Evolutionary conservation across 1,284 basidiomycete genomes (phyloP), one percentile per base, ranked within the genome.

Genomic region (Ganoderma sp.): DNA sequence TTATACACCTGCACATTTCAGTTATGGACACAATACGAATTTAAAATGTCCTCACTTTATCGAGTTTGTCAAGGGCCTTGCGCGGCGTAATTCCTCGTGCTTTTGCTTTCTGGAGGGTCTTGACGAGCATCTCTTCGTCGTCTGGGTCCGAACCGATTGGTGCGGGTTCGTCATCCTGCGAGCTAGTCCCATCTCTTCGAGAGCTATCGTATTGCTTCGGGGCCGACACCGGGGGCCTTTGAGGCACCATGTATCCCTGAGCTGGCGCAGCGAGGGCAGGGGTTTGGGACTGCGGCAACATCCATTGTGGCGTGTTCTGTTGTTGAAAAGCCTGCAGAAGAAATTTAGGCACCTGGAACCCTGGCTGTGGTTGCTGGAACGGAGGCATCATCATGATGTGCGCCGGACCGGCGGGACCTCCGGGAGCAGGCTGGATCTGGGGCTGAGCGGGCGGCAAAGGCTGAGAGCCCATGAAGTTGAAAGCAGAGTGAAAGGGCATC

Each of bases 61-160:
- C 52, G 15, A 58, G 56, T 37, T 58, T 58, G 34, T 58, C 34
- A 2, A 58, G 34, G 19, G 56, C 56, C 56, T 34, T 37, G n/a
- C 32, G 56, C 32, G 34, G 56, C 19, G 56, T 37, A 7, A 37
- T 34, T 6, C 56, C 56, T 37, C 56, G 37, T 17, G 56, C 56
- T 22, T 58, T 39, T 14, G 56, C 56, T 12, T 37, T 34, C 56
- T 39, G 19, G 56, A 58, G 56, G 7, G 56, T 58, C 28, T 39
- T 58, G 56, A 58, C 9, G 34, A 58, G 56, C 56, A 37, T 58
- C 9, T 58, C 56, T 37, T 58, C 56, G 17, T 58, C 56, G 34
- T 37, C 32, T 10, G 56, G 32, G 34, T 58, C 56, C n/a, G 34
- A 58, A 15, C 34, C 34, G 34, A 58, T 34, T 3, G 34, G 56